Base-by-base conservation (phyloP, 169 alveolate species). In the Toxoplasma gondii region DNA sequence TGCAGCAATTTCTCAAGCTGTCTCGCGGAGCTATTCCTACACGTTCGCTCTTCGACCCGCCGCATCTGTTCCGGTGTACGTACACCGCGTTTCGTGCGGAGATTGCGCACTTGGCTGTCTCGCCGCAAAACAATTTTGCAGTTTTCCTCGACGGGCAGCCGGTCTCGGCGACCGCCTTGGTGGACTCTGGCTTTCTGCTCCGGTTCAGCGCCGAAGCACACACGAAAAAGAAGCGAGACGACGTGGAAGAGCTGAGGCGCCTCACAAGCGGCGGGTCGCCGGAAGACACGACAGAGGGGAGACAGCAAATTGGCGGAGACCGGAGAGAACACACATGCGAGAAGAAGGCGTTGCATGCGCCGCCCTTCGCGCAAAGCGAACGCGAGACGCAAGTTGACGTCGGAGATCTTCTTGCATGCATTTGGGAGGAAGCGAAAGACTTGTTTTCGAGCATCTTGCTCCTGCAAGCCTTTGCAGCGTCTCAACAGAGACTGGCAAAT, bases 1-100 rank as follows among this genome's bases (percentile, higher is more conserved):
- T 82, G 90, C 90, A 82, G 64, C 90, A 82, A 67, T 82, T 41
- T 43, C 27, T 82, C 53, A 82, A 82, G 34, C 67, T 39, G 43
- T 41, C 67, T 12, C 38, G 69, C 44, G 90, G 90, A 0, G 31
- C 4, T 9, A 36, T 82, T 16, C 41, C 90, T 2, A 0, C 67
- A 34, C 64, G 38, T 49, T 82, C 90, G 1, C 58, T 39, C 54
- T 82, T 29, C 67, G 90, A 82, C 29, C 90, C 90, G 10, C 38
- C 64, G 39, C 90, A 24, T 9, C 41, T 82, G 38, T 82, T 82
- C 67, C 7, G 64, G 67, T 82, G 90, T 31, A 82, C 90, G 90
- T 43, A 38, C 67, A 9, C 53, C 90, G 31, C 90, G 69, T 29
- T 82, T 39, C 67, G 69, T 36, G 5, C 12, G 17, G 36, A 82